Evolutionary conservation across 257 asterid species (phyloP).

Genomic region (Capsicum pubescens): DNA sequence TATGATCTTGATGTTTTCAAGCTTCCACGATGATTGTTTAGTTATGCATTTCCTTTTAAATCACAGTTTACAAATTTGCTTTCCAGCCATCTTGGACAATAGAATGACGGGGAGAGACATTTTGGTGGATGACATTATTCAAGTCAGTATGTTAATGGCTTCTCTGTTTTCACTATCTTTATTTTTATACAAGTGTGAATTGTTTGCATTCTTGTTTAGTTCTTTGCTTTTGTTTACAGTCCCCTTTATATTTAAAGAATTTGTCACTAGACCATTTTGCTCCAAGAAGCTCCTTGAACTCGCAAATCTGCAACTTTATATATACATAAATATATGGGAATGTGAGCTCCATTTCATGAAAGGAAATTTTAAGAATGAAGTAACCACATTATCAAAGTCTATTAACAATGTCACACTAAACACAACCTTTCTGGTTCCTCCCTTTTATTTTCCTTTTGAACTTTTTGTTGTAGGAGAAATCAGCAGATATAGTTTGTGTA

Average conservation of each 20-base stretch:
- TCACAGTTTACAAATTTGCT: conserved; percentile 46
- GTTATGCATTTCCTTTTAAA: conserved; percentile 39
- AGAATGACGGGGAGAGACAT: conserved; percentile 83
- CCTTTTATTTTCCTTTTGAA: not conserved
- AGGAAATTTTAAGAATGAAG: not conserved
- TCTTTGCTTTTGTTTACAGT: conserved; percentile 14
- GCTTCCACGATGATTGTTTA: conserved; percentile 37
- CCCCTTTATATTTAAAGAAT: conserved; percentile 1
- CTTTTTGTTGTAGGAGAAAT: not conserved
- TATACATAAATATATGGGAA: not conserved
- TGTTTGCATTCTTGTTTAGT: not conserved
- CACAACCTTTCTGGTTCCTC: not conserved
- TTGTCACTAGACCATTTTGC: not conserved
- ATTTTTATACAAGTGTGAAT: conserved; percentile 8
- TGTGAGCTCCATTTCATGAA: conserved; percentile 1
- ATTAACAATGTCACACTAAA: not conserved
- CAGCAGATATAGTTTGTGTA: not conserved
- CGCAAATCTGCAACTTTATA: not conserved
- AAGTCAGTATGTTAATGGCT: conserved; percentile 38
- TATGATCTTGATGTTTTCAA: conserved; percentile 18
- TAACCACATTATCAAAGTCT: not conserved
- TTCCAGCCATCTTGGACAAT: conserved; percentile 86
- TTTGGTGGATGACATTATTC: conserved; percentile 71
- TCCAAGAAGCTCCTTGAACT: conserved; percentile 9
- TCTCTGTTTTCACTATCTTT: conserved; percentile 19